Conservation (phyloP, 2,329 filamentous ascomycete species). For the Cordyceps sp. region DNA sequence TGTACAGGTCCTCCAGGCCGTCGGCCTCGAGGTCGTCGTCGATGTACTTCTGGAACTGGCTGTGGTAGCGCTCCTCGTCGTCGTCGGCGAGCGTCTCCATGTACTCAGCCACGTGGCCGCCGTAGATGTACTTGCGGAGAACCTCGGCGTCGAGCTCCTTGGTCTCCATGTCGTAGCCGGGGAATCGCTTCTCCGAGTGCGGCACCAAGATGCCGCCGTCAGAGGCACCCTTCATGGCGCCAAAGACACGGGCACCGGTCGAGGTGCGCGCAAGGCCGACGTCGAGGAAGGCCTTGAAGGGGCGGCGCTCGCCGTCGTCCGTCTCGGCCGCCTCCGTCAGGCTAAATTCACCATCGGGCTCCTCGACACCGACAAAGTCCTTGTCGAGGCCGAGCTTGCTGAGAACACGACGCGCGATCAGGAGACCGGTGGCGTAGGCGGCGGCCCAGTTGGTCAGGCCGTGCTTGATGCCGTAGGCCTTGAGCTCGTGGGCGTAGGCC, state of each 20-base stretch:
- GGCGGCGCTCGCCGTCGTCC: slow-evolving; percentile 82
- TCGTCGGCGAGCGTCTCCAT: slow-evolving; percentile 99
- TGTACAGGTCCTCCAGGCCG: slow-evolving; percentile 90
- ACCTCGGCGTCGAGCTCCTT: slow-evolving; percentile 97
- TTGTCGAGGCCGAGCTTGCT: slow-evolving; percentile 94
- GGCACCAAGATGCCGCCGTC: slow-evolving; percentile 94
- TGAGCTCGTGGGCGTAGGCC: slow-evolving; percentile 95
- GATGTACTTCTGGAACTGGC: slow-evolving; percentile 95
- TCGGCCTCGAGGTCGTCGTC: slow-evolving; percentile 95
- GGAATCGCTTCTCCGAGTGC: slow-evolving; percentile 99
- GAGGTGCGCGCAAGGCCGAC: slow-evolving; percentile 95
- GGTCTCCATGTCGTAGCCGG: slow-evolving; percentile 89
- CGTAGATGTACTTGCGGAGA: slow-evolving; percentile 98
- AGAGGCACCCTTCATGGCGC: slow-evolving; percentile 98
- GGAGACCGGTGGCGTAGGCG: slow-evolving; percentile 89
- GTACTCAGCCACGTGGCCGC: slow-evolving; percentile 97
- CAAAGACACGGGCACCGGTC: slow-evolving; percentile 96
- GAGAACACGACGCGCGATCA: slow-evolving; percentile 90
- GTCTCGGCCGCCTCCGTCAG: slow-evolving; percentile 89
- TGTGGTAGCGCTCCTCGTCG: slow-evolving; percentile 99
- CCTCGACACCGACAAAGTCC: slow-evolving; percentile 88
- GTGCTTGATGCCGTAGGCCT: slow-evolving; percentile 93
- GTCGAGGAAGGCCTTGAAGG: slow-evolving; percentile 98
- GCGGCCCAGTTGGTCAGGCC: slow-evolving; percentile 99
- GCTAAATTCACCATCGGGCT: slow-evolving; percentile 88